Percentiles rank a stretch among this genome's conserved stretches.
Conservation (phyloP, 1,284 basidiomycete species). For the Veloboletus limbatus region DNA sequence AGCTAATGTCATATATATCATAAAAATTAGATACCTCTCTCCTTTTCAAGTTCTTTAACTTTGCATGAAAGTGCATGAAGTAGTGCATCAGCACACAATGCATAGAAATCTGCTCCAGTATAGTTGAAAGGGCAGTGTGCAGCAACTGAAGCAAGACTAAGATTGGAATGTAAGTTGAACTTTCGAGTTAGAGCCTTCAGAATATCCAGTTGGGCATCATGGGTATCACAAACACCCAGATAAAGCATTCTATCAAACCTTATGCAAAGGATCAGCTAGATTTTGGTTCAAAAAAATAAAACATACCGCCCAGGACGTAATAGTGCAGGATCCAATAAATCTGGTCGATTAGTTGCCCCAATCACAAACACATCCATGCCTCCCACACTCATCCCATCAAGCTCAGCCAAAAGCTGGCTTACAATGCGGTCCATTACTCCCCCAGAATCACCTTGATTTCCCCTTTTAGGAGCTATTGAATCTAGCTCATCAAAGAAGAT, state of each 20-base stretch:
- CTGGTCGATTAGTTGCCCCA: constrained; percentile 96
- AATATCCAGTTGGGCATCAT: constrained; percentile 86
- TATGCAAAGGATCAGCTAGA: neutral
- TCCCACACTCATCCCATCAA: constrained; percentile 84
- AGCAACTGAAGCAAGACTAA: constrained; percentile 69
- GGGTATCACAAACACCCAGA: constrained; percentile 87
- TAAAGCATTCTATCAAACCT: constrained; percentile 99
- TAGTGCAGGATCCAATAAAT: constrained; percentile 90
- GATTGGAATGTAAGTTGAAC: constrained; percentile 75
- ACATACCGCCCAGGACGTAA: constrained; percentile 84
- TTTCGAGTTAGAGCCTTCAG: constrained; percentile 90
- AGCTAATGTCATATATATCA: neutral
- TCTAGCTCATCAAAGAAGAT: constrained; percentile 99
- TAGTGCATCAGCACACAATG: constrained; percentile 95
- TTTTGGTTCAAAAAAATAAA: neutral
- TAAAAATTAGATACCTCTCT: constrained; percentile 48
- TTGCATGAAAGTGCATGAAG: constrained; percentile 93
- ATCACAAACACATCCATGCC: constrained; percentile 88
- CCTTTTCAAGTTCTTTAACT: constrained; percentile 75
- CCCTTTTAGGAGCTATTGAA: constrained; percentile 93
- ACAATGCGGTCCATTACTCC: constrained; percentile 99
- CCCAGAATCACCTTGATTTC: constrained; percentile 92
- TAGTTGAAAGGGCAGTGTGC: constrained; percentile 88
- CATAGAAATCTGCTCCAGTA: constrained; percentile 98
- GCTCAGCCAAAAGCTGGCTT: constrained; percentile 90